phyloP scores from a whole-genome alignment of 257 asterid species.

The Henckelia pumila region DNA sequence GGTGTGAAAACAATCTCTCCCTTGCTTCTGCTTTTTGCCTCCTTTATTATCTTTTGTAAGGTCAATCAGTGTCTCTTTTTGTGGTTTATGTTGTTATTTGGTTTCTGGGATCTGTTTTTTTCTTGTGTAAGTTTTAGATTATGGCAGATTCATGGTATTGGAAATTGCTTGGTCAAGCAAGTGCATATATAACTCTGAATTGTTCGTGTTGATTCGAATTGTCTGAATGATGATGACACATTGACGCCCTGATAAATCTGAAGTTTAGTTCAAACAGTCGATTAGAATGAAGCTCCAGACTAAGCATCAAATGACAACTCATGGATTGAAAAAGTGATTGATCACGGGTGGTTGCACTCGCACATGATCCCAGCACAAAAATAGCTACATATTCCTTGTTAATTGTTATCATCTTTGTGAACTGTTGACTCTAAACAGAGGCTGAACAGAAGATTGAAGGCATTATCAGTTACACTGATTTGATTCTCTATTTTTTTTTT shows the following conservation, averaged over 20 bases:
- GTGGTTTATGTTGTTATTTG: background rate
- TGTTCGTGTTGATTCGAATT: too few relatives aligned
- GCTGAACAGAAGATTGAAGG: background rate
- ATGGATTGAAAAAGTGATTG: background rate
- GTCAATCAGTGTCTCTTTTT: background rate
- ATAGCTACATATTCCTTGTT: background rate
- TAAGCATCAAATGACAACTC: background rate
- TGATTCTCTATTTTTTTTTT: background rate
- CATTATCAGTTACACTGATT: background rate
- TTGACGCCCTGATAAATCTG: background rate
- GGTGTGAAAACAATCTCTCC: slow-evolving; percentile 57
- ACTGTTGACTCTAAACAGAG: background rate
- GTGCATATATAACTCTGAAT: too few relatives aligned
- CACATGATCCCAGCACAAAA: background rate
- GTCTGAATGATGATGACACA: background rate
- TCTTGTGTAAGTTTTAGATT: background rate
- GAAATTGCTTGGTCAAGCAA: too few relatives aligned
- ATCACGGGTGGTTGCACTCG: background rate
- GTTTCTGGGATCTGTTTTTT: background rate
- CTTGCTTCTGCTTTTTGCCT: too few relatives aligned
- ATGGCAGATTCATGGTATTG: background rate
- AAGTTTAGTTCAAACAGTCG: background rate
- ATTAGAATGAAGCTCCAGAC: background rate
- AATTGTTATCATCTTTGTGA: background rate
- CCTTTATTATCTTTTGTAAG: background rate